Percentiles rank a stretch among this genome's conserved stretches.
phyloP scores from a whole-genome alignment of 2,329 filamentous ascomycete species.

The Colletotrichum sp. region DNA sequence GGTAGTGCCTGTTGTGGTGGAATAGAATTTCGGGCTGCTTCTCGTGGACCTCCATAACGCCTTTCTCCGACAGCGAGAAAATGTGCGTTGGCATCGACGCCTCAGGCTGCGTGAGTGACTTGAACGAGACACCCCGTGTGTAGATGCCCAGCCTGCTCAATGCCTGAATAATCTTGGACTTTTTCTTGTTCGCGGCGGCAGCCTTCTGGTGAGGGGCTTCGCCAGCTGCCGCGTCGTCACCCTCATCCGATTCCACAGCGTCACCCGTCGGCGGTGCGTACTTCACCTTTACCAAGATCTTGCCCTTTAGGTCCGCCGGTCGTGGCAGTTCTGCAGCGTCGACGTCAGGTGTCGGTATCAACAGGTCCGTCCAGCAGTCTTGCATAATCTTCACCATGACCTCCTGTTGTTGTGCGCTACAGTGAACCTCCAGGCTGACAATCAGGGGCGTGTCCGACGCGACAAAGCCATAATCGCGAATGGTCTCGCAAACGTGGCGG shows the following conservation, averaged over 20 bases:
- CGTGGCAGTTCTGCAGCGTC: constrained; percentile 63
- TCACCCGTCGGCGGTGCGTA: constrained; percentile 56
- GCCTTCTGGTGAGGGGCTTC: constrained; percentile 34
- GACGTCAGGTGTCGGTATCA: constrained; percentile 63
- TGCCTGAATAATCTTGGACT: constrained; percentile 71
- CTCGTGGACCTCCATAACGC: constrained; percentile 66
- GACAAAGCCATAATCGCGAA: constrained; percentile 79
- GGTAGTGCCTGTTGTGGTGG: constrained; percentile 78
- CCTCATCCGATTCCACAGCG: constrained; percentile 35
- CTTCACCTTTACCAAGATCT: constrained; percentile 87
- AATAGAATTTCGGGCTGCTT: constrained; percentile 64
- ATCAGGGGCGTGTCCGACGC: constrained; percentile 84
- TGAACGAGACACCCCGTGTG: constrained; percentile 83
- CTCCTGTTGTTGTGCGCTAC: constrained; percentile 78
- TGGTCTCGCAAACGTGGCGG: constrained; percentile 81
- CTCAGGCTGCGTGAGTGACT: constrained; percentile 75
- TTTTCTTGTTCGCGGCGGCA: constrained; percentile 40
- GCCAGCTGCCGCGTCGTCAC: constrained; percentile 43
- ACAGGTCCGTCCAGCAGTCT: constrained; percentile 76
- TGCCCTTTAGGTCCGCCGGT: constrained; percentile 72
- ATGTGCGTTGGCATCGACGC: constrained; percentile 70
- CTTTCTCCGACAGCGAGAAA: constrained; percentile 70
- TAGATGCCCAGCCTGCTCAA: constrained; percentile 83
- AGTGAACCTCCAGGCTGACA: constrained; percentile 93
- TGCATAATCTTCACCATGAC: constrained; percentile 93